phyloP scores from a whole-genome alignment of 192 early-diverging fungal species.

The Pecoramyces ruminantium region DNA sequence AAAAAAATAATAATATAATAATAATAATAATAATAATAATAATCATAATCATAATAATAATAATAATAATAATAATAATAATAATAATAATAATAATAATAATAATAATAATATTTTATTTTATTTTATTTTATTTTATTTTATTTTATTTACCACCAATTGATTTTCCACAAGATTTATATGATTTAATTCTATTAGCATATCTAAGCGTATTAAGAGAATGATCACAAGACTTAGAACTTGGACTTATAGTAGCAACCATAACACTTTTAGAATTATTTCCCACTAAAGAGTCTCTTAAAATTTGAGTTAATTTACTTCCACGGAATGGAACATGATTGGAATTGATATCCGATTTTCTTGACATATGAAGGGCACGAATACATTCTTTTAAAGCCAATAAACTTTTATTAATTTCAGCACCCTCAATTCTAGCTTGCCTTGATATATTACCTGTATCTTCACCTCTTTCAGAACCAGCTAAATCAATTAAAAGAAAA shows the following conservation, averaged over 20 bases:
- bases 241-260: conserved; percentile 19
- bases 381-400: conserved; percentile 26
- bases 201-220: conserved; percentile 22
- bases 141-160: too few species aligned
- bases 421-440: conserved; percentile 8
- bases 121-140: too few species aligned
- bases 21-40: too few species aligned
- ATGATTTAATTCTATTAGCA: conserved; percentile 2
- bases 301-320: conserved; percentile 20
- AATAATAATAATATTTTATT: too few species aligned
- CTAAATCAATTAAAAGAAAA: conserved; percentile 18
- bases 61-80: too few species aligned
- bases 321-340: conserved; percentile 22
- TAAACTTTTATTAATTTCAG: conserved; percentile 25
- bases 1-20: too few species aligned
- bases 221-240: conserved; percentile 15
- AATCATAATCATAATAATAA: too few species aligned
- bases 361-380: conserved; percentile 8
- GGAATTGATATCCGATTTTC: not conserved
- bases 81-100: too few species aligned
- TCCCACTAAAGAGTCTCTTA: conserved; percentile 19
- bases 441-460: conserved; percentile 6
- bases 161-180: not conserved
- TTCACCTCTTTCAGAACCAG: conserved; percentile 17
- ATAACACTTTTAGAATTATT: conserved; percentile 12